Evolutionary conservation across 352 stramenopile species (phyloP).

Genomic region (Pythium grandisporangium): DNA sequence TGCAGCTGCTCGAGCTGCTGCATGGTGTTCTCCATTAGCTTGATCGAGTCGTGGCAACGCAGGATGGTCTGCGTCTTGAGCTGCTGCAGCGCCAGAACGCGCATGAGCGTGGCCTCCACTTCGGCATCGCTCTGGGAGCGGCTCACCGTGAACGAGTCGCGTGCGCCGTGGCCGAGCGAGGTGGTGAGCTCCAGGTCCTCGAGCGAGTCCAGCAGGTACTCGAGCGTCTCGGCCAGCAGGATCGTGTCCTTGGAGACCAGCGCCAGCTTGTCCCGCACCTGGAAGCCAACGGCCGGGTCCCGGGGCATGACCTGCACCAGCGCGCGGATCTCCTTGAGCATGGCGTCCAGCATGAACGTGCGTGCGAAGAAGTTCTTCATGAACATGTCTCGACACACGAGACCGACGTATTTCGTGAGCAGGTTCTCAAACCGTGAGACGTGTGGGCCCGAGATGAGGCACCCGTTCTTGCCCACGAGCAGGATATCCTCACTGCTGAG

Average conservation of each 20-base stretch:
- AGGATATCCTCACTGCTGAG: slow-evolving; percentile 93
- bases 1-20: slow-evolving; percentile 91
- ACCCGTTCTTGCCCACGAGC: slow-evolving; percentile 91
- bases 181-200: slow-evolving; percentile 77
- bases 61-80: slow-evolving; percentile 87
- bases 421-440: slow-evolving; percentile 94
- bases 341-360: slow-evolving; percentile 94
- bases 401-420: slow-evolving; percentile 93
- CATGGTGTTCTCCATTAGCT: slow-evolving; percentile 91
- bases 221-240: slow-evolving; percentile 93
- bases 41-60: slow-evolving; percentile 93
- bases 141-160: too few relatives aligned
- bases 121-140: slow-evolving; percentile 17
- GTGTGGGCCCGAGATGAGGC: slow-evolving; percentile 93
- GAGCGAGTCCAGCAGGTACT: slow-evolving; percentile 93
- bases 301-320: slow-evolving; percentile 84
- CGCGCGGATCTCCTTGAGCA: slow-evolving; percentile 91
- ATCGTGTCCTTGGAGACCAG: slow-evolving; percentile 93
- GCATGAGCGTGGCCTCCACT: slow-evolving; percentile 71
- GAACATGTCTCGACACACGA: slow-evolving; percentile 96
- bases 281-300: slow-evolving; percentile 76
- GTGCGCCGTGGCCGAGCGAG: slow-evolving; percentile 8
- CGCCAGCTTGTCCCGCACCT: slow-evolving; percentile 89
- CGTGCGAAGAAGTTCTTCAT: slow-evolving; percentile 96
- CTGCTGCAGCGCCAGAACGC: slow-evolving; percentile 87